These are phyloP conservation scores for Sporothrix protearum DNA, from an alignment of 2,329 filamentous ascomycete species.

Conservation along the genomic window DNA sequence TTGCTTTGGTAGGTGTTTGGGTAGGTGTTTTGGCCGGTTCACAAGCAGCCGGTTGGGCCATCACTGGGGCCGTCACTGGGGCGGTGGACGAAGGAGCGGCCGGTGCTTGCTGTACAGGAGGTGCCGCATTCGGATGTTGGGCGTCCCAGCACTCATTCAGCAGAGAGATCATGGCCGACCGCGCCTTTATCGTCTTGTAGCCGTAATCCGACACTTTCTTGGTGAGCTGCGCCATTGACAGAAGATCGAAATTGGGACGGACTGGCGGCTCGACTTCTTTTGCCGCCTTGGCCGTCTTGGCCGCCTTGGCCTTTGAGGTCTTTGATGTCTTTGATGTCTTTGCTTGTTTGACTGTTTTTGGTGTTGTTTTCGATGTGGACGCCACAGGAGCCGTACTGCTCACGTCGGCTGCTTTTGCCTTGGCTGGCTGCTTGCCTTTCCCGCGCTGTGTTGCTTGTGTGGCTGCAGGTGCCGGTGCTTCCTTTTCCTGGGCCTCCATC, in stretches of 20 bases:
- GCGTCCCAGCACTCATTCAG: constrained; percentile 64
- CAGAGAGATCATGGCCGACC: constrained; percentile 65
- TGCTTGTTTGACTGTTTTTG: background rate
- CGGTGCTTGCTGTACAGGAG: background rate
- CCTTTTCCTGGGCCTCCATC: background rate
- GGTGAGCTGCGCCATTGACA: constrained; percentile 60
- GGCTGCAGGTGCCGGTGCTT: background rate
- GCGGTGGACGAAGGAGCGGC: background rate
- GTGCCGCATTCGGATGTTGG: background rate
- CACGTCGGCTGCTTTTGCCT: background rate
- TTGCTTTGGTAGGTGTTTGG: too few species aligned
- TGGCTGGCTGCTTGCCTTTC: background rate
- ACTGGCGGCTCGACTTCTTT: background rate
- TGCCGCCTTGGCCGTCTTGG: background rate
- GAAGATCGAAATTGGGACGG: constrained; percentile 57
- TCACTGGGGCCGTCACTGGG: background rate
- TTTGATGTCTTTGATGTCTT: background rate
- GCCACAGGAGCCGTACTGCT: background rate
- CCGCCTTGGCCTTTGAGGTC: background rate
- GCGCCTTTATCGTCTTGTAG: constrained; percentile 68
- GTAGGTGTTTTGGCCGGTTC: background rate
- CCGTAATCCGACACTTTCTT: constrained; percentile 62
- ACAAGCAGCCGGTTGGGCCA: too few species aligned
- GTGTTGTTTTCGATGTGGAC: background rate
- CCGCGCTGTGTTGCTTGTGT: constrained; percentile 2